These are phyloP conservation scores for Penicillium sp. DNA, from an alignment of 2,329 filamentous ascomycete genomes.

Conservation along the genomic window DNA sequence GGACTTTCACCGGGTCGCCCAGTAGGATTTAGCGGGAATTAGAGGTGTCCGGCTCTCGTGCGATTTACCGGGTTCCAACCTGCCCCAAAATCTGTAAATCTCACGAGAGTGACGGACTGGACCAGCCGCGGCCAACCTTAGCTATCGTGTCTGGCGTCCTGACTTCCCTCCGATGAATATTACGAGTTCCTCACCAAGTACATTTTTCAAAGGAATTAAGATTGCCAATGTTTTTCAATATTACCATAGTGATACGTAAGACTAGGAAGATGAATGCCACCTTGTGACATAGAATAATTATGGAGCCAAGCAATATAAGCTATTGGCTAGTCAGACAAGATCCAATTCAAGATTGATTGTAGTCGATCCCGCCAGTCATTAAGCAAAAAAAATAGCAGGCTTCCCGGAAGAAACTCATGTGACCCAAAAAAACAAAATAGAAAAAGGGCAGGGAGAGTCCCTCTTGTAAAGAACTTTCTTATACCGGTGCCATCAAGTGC, in stretches of 20 bases:
- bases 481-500: not conserved
- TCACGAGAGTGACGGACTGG: not conserved
- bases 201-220: constrained; percentile 2
- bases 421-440: not conserved
- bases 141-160: no score
- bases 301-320: not conserved
- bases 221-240: not conserved
- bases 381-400: not conserved
- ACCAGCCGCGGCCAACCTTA: not conserved
- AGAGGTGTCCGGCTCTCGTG: no score
- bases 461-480: not conserved
- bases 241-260: not conserved
- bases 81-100: not conserved
- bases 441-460: not conserved
- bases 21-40: no score
- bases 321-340: not conserved
- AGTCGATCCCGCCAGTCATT: not conserved
- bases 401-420: not conserved
- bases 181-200: not conserved
- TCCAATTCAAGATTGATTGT: not conserved
- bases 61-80: no score
- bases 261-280: not conserved
- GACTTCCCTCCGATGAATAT: not conserved
- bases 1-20: no score
- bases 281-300: not conserved